Conservation (phyloP, 106 monocot genomes). For the Posidonia australis region DNA sequence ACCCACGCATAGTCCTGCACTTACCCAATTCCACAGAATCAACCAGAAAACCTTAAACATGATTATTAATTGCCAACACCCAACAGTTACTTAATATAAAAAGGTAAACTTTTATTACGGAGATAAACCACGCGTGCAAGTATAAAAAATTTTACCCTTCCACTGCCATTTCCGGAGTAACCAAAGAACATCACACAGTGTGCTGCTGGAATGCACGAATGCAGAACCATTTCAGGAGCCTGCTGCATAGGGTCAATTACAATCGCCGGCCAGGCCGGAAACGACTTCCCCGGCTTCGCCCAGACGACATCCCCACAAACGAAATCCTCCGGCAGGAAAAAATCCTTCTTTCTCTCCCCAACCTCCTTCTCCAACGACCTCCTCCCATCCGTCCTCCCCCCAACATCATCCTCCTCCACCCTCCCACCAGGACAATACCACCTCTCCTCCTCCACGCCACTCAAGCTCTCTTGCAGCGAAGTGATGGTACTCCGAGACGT, state of each 20-base stretch:
- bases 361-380: neutral
- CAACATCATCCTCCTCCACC: neutral
- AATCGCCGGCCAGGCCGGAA: conserved; percentile 80
- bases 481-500: conserved; percentile 34
- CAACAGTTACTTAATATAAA: neutral
- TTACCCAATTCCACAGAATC: neutral
- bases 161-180: conserved; percentile 42
- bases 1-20: conserved; percentile 93
- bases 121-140: neutral
- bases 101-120: neutral
- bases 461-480: conserved; percentile 16
- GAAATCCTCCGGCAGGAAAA: conserved; percentile 54
- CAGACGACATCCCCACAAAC: conserved; percentile 75
- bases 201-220: conserved; percentile 53
- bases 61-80: too few relatives aligned
- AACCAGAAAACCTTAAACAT: neutral
- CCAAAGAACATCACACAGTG: conserved; percentile 90
- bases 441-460: conserved; percentile 7
- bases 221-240: conserved; percentile 56
- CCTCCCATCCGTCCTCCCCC: neutral
- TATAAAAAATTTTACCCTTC: conserved; percentile 36
- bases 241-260: conserved; percentile 72
- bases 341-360: conserved; percentile 10
- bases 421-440: neutral
- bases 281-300: conserved; percentile 67